These are phyloP conservation scores for Boehmeria nivea DNA, from an alignment of 306 rosid species.

Conservation along the genomic window DNA sequence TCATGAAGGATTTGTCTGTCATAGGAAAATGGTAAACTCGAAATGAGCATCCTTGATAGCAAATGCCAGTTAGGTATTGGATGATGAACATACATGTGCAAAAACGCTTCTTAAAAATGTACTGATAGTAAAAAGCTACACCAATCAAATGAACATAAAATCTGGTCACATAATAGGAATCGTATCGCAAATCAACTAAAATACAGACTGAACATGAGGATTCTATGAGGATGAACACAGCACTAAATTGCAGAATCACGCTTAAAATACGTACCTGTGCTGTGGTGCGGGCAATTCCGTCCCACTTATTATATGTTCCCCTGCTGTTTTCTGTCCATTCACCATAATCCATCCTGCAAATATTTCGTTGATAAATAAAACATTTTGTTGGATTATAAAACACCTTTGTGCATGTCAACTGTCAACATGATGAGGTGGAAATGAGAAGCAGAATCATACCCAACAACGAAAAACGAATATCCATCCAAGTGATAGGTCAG, in stretches of 20 bases:
- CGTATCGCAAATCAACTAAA: too few species aligned
- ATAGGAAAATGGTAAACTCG: too few species aligned
- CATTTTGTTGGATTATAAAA: background rate
- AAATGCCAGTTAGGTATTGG: too few species aligned
- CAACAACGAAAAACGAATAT: conserved; percentile 91
- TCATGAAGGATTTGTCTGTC: too few species aligned
- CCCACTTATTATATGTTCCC: conserved; percentile 98
- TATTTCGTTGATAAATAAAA: conserved; percentile 6
- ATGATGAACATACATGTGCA: too few species aligned
- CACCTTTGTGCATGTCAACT: background rate
- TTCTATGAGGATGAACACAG: conserved; percentile 5
- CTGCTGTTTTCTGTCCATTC: conserved; percentile 95
- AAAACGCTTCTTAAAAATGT: too few species aligned
- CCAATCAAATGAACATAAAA: too few species aligned
- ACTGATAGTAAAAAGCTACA: too few species aligned
- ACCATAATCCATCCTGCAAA: conserved; percentile 87
- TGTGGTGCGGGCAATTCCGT: conserved; percentile 89
- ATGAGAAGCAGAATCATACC: conserved; percentile 40
- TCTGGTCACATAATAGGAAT: too few species aligned
- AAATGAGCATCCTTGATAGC: too few species aligned
- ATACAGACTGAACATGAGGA: background rate
- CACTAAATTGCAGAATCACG: background rate
- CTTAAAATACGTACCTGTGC: conserved; percentile 50
- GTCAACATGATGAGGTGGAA: background rate
- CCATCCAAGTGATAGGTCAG: conserved; percentile 84